These are phyloP conservation scores for Colletotrichum sansevieriae DNA, from an alignment of 2,329 filamentous ascomycete species.

Conservation along the genomic window DNA sequence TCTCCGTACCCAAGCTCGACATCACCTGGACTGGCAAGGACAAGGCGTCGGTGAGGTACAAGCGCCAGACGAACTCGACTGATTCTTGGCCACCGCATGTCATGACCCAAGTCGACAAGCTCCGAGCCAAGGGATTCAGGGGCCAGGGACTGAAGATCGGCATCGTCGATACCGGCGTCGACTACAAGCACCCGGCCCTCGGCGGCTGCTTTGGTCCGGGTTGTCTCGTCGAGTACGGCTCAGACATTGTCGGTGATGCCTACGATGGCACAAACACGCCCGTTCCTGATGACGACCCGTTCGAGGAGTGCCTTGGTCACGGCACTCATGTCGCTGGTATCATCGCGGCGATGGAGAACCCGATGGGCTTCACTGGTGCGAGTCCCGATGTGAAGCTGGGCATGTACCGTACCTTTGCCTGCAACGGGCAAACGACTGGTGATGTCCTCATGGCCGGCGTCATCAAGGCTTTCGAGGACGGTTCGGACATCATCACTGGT, in stretches of 20 bases:
- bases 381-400: slow-evolving; percentile 55
- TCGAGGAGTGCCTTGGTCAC: slow-evolving; percentile 55
- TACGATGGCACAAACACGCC: slow-evolving; percentile 47
- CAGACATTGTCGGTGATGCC: slow-evolving; percentile 57
- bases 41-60: neutral
- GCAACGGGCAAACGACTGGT: slow-evolving; percentile 47
- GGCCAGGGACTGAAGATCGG: slow-evolving; percentile 66
- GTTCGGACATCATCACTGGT: slow-evolving; percentile 65
- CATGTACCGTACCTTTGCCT: slow-evolving; percentile 55
- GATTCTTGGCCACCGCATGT: slow-evolving; percentile 61
- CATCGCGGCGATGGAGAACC: slow-evolving; percentile 56
- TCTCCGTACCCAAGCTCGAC: slow-evolving; percentile 56
- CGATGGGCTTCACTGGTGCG: slow-evolving; percentile 54
- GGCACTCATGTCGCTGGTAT: slow-evolving; percentile 62
- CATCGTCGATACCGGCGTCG: slow-evolving; percentile 63
- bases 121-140: slow-evolving; percentile 61
- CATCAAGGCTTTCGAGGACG: slow-evolving; percentile 56
- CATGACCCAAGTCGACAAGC: slow-evolving; percentile 69
- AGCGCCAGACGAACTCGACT: slow-evolving; percentile 47
- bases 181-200: slow-evolving; percentile 61
- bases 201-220: slow-evolving; percentile 62
- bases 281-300: slow-evolving; percentile 54
- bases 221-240: slow-evolving; percentile 58
- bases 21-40: slow-evolving; percentile 57
- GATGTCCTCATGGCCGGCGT: slow-evolving; percentile 57